A percentile compares a stretch with the other conserved stretches of the same genome.
Conservation (phyloP, 2,329 filamentous ascomycete genomes). For the Atkinsonella texensis region DNA sequence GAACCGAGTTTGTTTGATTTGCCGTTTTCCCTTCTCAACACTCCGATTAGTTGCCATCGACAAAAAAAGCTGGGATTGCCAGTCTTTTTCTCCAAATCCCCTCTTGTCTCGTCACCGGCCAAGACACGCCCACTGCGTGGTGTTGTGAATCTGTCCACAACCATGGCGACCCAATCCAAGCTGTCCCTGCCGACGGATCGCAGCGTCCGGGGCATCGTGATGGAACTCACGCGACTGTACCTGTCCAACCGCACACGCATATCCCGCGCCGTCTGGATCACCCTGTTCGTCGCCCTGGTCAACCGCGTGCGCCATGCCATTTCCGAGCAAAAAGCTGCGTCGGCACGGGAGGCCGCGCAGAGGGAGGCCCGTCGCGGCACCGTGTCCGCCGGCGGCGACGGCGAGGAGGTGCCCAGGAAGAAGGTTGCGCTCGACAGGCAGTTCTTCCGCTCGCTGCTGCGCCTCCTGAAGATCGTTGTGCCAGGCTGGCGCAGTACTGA, state of each 20-base stretch:
- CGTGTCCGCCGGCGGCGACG: slow-evolving; percentile 25
- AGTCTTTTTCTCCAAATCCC: no score
- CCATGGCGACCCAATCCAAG: slow-evolving; percentile 69
- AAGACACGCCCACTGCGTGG: no score
- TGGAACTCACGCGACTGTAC: slow-evolving; percentile 60
- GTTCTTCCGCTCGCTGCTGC: slow-evolving; percentile 60
- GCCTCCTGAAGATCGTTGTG: slow-evolving; percentile 74
- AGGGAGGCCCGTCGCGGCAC: slow-evolving; percentile 35
- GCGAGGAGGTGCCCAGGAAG: slow-evolving; percentile 41
- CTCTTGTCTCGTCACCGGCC: no score
- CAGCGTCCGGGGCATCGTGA: slow-evolving; percentile 52
- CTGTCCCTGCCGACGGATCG: slow-evolving; percentile 47
- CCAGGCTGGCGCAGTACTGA: slow-evolving; percentile 87
- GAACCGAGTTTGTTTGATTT: neutral
- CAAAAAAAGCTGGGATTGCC: no score
- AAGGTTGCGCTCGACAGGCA: slow-evolving; percentile 90
- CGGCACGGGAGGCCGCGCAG: slow-evolving; percentile 51
- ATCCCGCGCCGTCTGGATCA: slow-evolving; percentile 72
- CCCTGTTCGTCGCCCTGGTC: slow-evolving; percentile 65
- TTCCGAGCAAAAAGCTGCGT: slow-evolving; percentile 82
- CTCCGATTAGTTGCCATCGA: no score
- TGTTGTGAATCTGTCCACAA: neutral
- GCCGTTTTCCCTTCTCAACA: no score
- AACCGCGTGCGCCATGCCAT: slow-evolving; percentile 88
- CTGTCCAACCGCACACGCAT: slow-evolving; percentile 69